Evolutionary conservation across 805 yeast genomes (phyloP).

Genomic region (Lipomyces sp.): DNA sequence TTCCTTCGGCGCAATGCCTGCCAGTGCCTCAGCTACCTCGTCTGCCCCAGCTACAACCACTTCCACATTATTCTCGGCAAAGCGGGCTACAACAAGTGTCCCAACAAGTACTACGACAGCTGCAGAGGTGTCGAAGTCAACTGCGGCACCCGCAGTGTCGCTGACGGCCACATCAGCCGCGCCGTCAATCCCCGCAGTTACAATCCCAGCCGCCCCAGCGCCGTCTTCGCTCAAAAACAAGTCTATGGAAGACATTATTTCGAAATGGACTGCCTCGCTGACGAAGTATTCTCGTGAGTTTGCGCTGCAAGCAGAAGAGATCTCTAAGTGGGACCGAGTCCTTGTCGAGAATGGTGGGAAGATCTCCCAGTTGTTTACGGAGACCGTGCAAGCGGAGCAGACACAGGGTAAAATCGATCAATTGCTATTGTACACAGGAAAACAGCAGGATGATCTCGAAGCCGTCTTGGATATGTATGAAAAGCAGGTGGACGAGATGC

Average conservation of each 20-base stretch:
- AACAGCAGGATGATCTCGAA: conserved; percentile 92
- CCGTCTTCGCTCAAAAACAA: conserved; percentile 74
- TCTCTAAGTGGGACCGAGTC: conserved; percentile 83
- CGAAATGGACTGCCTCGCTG: conserved; percentile 90
- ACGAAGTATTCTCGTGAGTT: conserved; percentile 74
- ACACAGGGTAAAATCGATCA: conserved; percentile 86
- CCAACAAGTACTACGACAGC: conserved; percentile 11
- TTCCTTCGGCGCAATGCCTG: not conserved
- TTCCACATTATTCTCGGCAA: not conserved
- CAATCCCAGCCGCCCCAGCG: conserved; percentile 32
- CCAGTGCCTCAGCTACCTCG: conserved; percentile 12
- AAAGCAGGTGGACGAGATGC: conserved; percentile 59
- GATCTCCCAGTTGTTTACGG: conserved; percentile 74
- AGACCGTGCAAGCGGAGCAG: conserved; percentile 80
- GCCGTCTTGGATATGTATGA: conserved; percentile 81
- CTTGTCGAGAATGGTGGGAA: conserved; percentile 85
- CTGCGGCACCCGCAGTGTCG: conserved; percentile 42
- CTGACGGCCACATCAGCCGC: conserved; percentile 22
- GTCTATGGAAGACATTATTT: conserved; percentile 87
- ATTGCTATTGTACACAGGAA: conserved; percentile 79
- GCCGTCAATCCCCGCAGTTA: conserved; percentile 6
- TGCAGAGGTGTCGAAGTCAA: conserved; percentile 25
- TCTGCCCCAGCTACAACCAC: conserved; percentile 12
- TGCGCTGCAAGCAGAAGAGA: conserved; percentile 71
- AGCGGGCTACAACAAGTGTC: conserved; percentile 11